Conservation (phyloP, 148 eudicot species). For the Chenopodium suecicum region DNA sequence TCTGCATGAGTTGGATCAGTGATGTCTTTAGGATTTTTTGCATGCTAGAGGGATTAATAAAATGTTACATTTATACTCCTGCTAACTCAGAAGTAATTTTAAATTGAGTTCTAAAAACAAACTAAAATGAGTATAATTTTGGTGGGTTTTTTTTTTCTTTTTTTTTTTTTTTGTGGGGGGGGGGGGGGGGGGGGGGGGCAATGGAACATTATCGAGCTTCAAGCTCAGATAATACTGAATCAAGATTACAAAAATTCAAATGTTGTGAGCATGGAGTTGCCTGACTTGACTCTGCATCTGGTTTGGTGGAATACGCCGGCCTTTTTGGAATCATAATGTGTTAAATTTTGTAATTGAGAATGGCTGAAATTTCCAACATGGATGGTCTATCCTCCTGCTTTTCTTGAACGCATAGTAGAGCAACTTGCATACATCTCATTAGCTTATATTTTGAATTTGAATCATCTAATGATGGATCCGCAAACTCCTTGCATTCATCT, state of each 20-base stretch:
- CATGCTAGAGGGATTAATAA: no score
- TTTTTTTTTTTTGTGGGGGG: no score
- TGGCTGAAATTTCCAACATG: slow-evolving; percentile 44
- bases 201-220: slow-evolving; percentile 15
- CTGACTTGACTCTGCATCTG: background rate
- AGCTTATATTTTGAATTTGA: slow-evolving; percentile 22
- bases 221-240: slow-evolving; percentile 22
- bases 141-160: no score
- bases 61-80: no score
- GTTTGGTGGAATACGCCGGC: slow-evolving; percentile 20
- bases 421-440: slow-evolving; percentile 37
- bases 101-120: no score
- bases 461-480: slow-evolving; percentile 39
- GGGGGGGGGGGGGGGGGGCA: no score
- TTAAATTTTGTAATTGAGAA: slow-evolving; percentile 37
- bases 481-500: slow-evolving; percentile 29
- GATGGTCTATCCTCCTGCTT: slow-evolving; percentile 42
- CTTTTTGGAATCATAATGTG: slow-evolving; percentile 29
- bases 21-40: no score
- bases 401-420: slow-evolving; percentile 40
- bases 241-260: slow-evolving; percentile 2
- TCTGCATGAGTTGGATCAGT: no score
- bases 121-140: no score
- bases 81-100: no score
- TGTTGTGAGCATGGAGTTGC: background rate